These are phyloP conservation scores for Colletotrichum salicis DNA, from an alignment of 2,329 filamentous ascomycete species.

Conservation along the genomic window DNA sequence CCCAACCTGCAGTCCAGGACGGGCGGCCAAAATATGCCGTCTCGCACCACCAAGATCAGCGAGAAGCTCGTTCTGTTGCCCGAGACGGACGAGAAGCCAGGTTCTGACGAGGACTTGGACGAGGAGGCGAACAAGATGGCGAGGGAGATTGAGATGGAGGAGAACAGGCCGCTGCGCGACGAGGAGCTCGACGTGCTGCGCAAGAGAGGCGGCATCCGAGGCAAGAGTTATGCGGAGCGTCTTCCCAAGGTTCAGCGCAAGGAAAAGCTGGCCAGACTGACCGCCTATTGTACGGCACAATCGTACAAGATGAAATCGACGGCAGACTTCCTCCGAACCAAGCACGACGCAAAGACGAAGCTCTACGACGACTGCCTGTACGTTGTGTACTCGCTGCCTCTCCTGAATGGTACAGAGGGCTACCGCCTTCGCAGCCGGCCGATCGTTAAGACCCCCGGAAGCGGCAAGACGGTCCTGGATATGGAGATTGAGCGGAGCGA, in stretches of 20 bases:
- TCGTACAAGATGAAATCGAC: conserved; percentile 89
- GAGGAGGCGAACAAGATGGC: conserved; percentile 51
- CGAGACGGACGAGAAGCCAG: conserved; percentile 74
- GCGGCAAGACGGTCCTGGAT: conserved; percentile 89
- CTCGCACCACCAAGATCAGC: conserved; percentile 91
- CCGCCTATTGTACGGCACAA: conserved; percentile 95
- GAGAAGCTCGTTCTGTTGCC: conserved; percentile 97
- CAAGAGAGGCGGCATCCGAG: conserved; percentile 69
- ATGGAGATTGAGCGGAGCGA: conserved; percentile 97
- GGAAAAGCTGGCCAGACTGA: conserved; percentile 88
- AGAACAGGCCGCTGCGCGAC: conserved; percentile 72
- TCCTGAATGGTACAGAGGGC: conserved; percentile 86
- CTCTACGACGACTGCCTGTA: conserved; percentile 98
- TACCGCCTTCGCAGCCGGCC: conserved; percentile 91
- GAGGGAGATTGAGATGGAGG: conserved; percentile 62
- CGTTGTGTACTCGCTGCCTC: conserved; percentile 90
- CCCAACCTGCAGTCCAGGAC: conserved; percentile 54
- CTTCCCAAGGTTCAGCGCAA: conserved; percentile 87
- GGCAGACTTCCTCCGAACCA: conserved; percentile 87
- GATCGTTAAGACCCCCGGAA: conserved; percentile 88
- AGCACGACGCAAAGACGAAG: conserved; percentile 92
- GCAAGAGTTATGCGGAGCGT: conserved; percentile 95
- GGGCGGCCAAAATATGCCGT: conserved; percentile 74
- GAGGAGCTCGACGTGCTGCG: conserved; percentile 74
- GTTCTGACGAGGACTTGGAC: conserved; percentile 63